Evolutionary conservation across 208 protist species (phyloP).

Genomic region (Naegleria lovaniensis): DNA sequence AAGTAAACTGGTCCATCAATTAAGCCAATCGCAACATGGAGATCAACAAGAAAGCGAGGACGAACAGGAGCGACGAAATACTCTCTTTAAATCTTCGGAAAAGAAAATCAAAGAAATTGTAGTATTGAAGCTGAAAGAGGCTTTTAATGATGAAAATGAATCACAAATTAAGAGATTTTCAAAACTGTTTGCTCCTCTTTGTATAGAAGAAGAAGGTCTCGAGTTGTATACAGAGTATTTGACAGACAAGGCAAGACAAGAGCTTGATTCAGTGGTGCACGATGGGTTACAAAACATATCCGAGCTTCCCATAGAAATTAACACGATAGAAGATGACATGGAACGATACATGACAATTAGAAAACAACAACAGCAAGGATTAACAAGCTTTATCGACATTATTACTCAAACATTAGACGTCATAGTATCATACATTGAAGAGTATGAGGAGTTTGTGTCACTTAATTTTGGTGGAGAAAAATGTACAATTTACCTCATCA

Average conservation of each 20-base stretch:
- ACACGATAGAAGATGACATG: neutral
- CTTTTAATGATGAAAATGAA: neutral
- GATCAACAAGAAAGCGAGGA: neutral
- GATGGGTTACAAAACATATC: neutral
- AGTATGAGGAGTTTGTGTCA: neutral
- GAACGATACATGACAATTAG: neutral
- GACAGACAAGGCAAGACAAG: neutral
- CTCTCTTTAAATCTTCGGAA: neutral
- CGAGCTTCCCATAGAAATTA: neutral
- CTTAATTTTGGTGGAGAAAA: neutral
- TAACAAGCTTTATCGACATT: neutral
- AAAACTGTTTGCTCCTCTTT: slow-evolving; percentile 1
- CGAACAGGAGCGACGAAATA: neutral
- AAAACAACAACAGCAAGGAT: neutral
- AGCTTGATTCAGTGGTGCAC: neutral
- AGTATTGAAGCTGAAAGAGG: neutral
- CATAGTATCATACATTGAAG: neutral
- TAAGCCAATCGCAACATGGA: neutral
- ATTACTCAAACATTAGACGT: neutral
- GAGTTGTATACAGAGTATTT: neutral
- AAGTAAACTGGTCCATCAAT: neutral
- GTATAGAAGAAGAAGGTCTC: neutral
- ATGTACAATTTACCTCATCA: neutral
- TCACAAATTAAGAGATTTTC: neutral
- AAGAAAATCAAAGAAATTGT: slow-evolving; percentile 8